phyloP scores from a whole-genome alignment of 2,329 filamentous ascomycete genomes.

The Penicillium concentricum region DNA sequence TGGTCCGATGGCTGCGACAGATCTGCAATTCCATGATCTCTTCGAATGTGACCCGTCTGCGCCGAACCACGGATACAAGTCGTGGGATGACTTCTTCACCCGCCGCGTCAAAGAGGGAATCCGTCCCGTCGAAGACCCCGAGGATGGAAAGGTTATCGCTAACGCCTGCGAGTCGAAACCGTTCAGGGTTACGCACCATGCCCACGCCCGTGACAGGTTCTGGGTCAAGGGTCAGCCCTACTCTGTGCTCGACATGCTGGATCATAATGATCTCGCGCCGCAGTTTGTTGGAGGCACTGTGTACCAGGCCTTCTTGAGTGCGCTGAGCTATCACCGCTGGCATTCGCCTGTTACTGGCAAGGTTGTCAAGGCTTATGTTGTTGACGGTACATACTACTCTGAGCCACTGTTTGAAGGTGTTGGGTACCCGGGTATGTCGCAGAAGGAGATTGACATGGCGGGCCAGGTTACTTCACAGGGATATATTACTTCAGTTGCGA shows the following conservation, averaged over 20 bases:
- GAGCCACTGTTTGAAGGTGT: conserved; percentile 56
- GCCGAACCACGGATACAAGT: conserved; percentile 54
- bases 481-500: conserved; percentile 67
- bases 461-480: conserved; percentile 53
- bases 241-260: conserved; percentile 64
- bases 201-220: conserved; percentile 60
- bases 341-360: conserved; percentile 66
- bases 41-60: conserved; percentile 29
- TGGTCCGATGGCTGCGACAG: conserved; percentile 15
- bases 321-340: conserved; percentile 70
- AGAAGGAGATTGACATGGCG: conserved; percentile 28
- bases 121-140: conserved; percentile 60
- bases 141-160: conserved; percentile 50
- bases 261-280: conserved; percentile 50
- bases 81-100: conserved; percentile 72
- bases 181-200: conserved; percentile 53
- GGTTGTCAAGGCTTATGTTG: conserved; percentile 57
- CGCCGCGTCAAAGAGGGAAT: conserved; percentile 54
- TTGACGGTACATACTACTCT: conserved; percentile 67
- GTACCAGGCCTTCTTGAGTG: conserved; percentile 69
- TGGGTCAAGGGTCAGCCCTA: conserved; percentile 71
- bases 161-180: conserved; percentile 66
- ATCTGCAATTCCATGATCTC: conserved; percentile 30
- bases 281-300: conserved; percentile 64
- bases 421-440: conserved; percentile 27